Conservation (phyloP, 2,329 filamentous ascomycete genomes). For the Penicillium aurantiogriseum region DNA sequence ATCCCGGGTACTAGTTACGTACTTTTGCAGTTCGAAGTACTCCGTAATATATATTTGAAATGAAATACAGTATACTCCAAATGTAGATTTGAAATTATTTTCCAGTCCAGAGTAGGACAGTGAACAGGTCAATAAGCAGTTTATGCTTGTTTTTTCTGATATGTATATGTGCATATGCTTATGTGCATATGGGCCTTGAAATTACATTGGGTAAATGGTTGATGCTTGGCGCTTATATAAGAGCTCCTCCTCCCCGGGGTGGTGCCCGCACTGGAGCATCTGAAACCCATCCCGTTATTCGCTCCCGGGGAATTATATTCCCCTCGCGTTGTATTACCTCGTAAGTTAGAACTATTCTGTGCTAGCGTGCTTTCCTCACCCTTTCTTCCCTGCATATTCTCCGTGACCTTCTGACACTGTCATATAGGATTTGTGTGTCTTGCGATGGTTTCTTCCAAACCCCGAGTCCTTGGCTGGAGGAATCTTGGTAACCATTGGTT, state of each 20-base stretch:
- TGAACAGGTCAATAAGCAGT: neutral
- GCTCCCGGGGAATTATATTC: constrained; percentile 4
- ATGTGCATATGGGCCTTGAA: no score
- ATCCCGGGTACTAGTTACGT: no score
- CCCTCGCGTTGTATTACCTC: constrained; percentile 10
- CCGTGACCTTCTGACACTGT: constrained; percentile 3
- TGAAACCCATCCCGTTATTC: constrained; percentile 1
- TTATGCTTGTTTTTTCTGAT: neutral
- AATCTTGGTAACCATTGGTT: constrained; percentile 18
- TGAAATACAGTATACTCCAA: neutral
- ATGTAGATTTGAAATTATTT: neutral
- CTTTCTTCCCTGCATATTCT: neutral
- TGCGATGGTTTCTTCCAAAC: constrained; percentile 24
- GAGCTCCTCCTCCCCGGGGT: neutral
- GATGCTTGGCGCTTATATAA: constrained; percentile 13
- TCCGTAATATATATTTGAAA: neutral
- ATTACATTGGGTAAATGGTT: neutral
- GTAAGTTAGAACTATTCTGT: constrained; percentile 5
- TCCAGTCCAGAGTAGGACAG: neutral
- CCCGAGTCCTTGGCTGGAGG: constrained; percentile 21
- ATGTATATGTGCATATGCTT: neutral
- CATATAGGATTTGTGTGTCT: constrained; percentile 4
- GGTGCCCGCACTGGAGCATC: constrained; percentile 1
- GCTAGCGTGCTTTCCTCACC: neutral
- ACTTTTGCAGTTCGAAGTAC: neutral